phyloP scores from a whole-genome alignment of 371 early-diverging fungal species.

The Mucor plumbeus region DNA sequence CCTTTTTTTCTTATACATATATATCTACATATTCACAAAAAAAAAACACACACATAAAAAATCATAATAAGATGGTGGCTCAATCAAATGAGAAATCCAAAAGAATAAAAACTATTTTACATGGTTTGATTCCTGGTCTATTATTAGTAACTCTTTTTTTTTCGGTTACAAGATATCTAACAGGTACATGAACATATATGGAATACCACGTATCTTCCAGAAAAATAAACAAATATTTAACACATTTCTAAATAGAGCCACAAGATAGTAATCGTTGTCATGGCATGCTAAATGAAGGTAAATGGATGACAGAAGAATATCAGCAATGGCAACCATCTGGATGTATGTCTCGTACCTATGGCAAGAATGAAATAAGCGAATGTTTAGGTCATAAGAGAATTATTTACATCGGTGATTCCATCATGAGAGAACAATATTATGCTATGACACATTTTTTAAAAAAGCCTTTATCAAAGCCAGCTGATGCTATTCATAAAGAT shows the following conservation, averaged over 20 bases:
- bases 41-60: neutral
- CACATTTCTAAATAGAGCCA: constrained; percentile 30
- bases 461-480: constrained; percentile 27
- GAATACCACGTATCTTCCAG: constrained; percentile 1
- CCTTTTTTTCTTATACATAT: neutral
- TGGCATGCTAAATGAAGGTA: constrained; percentile 54
- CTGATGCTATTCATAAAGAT: constrained; percentile 46
- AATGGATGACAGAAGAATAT: constrained; percentile 43
- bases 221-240: neutral
- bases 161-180: constrained; percentile 5
- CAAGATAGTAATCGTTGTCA: constrained; percentile 41
- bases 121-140: neutral
- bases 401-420: constrained; percentile 55
- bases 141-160: neutral
- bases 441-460: constrained; percentile 53
- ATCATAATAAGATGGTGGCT: neutral
- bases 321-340: constrained; percentile 64
- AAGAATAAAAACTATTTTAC: neutral
- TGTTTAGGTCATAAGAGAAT: constrained; percentile 56
- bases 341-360: constrained; percentile 64
- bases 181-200: constrained; percentile 2
- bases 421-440: constrained; percentile 65
- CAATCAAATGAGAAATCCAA: constrained; percentile 3
- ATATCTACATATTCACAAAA: neutral
- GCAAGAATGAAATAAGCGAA: constrained; percentile 33